Conservation (phyloP, 768 basidiomycete genomes). For the Chlorophyllum brunneum region DNA sequence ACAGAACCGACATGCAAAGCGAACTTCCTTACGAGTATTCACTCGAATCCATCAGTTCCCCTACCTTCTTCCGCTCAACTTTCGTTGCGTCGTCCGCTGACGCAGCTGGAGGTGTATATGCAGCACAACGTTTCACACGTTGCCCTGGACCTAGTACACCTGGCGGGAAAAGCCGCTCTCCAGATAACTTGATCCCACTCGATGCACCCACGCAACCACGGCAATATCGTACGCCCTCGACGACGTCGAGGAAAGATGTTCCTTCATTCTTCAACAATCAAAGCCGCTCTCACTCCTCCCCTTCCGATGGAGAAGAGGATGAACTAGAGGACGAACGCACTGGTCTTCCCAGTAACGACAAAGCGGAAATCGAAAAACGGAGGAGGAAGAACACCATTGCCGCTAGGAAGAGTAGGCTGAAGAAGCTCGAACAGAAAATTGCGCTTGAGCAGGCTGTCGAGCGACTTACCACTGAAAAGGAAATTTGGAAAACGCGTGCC, state of each 20-base stretch:
- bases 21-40: conserved; percentile 20
- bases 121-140: neutral
- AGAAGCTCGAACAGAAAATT: conserved; percentile 68
- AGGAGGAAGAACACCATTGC: conserved; percentile 83
- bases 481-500: conserved; percentile 60
- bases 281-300: conserved; percentile 32
- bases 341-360: conserved; percentile 39
- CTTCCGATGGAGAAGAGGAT: conserved; percentile 51
- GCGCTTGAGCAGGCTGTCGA: conserved; percentile 58
- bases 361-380: conserved; percentile 74
- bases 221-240: conserved; percentile 67
- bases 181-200: conserved; percentile 59
- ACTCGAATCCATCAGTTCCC: conserved; percentile 13
- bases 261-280: conserved; percentile 70
- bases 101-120: conserved; percentile 14
- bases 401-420: conserved; percentile 72
- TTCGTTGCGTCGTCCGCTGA: conserved; percentile 6
- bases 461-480: conserved; percentile 50
- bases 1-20: conserved; percentile 20
- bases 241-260: conserved; percentile 75
- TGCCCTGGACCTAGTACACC: conserved; percentile 18
- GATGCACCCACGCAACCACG: conserved; percentile 80
- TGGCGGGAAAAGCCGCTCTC: conserved; percentile 55
- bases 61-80: conserved; percentile 14
- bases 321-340: conserved; percentile 38